These are phyloP conservation scores for Basidiobolus meristosporus DNA, from an alignment of 371 early-diverging fungal genomes.

Conservation along the genomic window DNA sequence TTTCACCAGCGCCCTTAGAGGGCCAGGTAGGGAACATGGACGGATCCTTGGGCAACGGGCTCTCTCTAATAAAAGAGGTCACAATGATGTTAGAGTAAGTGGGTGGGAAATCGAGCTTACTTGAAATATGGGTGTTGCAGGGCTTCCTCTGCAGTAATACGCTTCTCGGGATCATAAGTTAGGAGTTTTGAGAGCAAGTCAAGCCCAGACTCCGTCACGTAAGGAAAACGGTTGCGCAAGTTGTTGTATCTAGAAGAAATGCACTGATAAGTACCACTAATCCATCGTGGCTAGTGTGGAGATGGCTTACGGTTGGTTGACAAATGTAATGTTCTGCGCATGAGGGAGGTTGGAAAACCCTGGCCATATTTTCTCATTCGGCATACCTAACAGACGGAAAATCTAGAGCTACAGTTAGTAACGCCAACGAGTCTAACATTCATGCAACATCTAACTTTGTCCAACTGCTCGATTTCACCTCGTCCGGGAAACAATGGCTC, in stretches of 20 bases:
- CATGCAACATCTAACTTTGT: constrained; percentile 17
- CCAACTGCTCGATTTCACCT: constrained; percentile 66
- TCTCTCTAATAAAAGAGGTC: constrained; percentile 25
- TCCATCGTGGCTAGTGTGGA: neutral
- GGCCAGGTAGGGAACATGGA: constrained; percentile 92
- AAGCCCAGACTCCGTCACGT: constrained; percentile 55
- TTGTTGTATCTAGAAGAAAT: constrained; percentile 10
- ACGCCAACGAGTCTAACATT: constrained; percentile 5
- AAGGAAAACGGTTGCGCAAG: constrained; percentile 39
- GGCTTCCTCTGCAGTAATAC: constrained; percentile 75
- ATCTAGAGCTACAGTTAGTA: constrained; percentile 16
- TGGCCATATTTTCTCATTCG: constrained; percentile 56
- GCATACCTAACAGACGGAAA: constrained; percentile 49
- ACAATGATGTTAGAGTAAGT: neutral
- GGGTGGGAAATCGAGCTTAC: constrained; percentile 10
- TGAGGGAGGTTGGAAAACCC: constrained; percentile 40
- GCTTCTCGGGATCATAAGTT: constrained; percentile 67
- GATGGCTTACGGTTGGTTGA: constrained; percentile 16
- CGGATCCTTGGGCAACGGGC: constrained; percentile 80
- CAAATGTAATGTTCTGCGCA: constrained; percentile 49
- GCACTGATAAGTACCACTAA: neutral
- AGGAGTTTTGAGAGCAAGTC: constrained; percentile 66
- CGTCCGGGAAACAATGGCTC: constrained; percentile 54
- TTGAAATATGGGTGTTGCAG: constrained; percentile 70
- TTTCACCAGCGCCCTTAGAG: constrained; percentile 56